Percentiles rank a stretch among this genome's conserved stretches.
Conservation (phyloP, 306 rosid species). For the Lathyrus sativus region DNA sequence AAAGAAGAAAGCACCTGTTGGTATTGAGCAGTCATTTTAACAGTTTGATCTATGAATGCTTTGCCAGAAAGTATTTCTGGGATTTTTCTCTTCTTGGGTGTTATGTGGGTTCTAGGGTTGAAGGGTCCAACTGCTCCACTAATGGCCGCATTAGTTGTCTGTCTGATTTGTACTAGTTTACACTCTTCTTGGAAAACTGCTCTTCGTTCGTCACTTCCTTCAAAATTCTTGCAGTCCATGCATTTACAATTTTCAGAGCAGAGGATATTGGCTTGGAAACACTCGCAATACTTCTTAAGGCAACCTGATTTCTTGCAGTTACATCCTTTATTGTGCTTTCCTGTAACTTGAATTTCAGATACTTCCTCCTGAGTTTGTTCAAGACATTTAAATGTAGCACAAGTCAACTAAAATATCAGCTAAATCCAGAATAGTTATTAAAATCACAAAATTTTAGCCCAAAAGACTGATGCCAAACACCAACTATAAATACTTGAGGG, state of each 20-base stretch:
- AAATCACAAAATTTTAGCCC: constrained; percentile 17
- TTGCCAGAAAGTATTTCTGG: constrained; percentile 45
- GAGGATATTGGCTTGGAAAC: constrained; percentile 75
- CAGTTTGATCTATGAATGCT: constrained; percentile 44
- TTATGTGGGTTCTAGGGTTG: constrained; percentile 44
- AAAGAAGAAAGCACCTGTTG: constrained; percentile 56
- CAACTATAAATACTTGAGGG: constrained; percentile 15
- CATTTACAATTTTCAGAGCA: constrained; percentile 87
- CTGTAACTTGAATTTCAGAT: constrained; percentile 57
- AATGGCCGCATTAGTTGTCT: constrained; percentile 65
- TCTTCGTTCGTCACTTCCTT: constrained; percentile 65
- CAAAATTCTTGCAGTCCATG: constrained; percentile 78
- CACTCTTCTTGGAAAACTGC: constrained; percentile 51
- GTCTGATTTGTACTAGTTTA: constrained; percentile 48
- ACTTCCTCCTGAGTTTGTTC: constrained; percentile 57
- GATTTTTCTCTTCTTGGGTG: constrained; percentile 61
- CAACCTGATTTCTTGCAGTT: constrained; percentile 86
- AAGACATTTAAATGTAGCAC: constrained; percentile 35
- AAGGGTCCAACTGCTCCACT: constrained; percentile 60
- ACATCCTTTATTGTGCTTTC: constrained; percentile 90
- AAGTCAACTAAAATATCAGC: constrained; percentile 33
- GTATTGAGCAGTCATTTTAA: constrained; percentile 39
- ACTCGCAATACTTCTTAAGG: constrained; percentile 88
- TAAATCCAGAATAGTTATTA: constrained; percentile 22
- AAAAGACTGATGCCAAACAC: constrained; percentile 22